phyloP scores from a whole-genome alignment of 805 yeast genomes.

The Dipodascus geniculatus region DNA sequence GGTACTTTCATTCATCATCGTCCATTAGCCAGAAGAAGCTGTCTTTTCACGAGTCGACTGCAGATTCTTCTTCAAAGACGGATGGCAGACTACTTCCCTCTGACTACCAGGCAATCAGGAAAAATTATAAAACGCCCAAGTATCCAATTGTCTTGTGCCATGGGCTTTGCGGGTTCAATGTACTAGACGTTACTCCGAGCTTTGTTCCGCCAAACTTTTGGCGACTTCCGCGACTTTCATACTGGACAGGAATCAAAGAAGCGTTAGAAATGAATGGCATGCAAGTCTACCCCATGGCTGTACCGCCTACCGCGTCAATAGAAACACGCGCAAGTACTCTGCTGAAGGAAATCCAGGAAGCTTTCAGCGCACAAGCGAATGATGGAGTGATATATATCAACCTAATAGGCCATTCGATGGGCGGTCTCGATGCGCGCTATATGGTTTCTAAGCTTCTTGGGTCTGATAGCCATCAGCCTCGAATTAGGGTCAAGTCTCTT shows the following conservation, averaged over 20 bases:
- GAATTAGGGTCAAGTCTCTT: constrained; percentile 45
- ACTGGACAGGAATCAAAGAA: constrained; percentile 72
- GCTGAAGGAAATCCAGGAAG: constrained; percentile 36
- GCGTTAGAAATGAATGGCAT: constrained; percentile 53
- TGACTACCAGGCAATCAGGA: constrained; percentile 19
- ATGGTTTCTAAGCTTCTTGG: constrained; percentile 45
- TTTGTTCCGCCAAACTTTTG: constrained; percentile 31
- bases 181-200: constrained; percentile 7
- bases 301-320: constrained; percentile 73
- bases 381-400: constrained; percentile 37
- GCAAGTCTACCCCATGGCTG: constrained; percentile 58
- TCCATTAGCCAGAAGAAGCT: background rate
- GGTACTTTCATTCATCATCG: background rate
- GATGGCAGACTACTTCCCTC: constrained; percentile 7
- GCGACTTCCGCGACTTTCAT: constrained; percentile 38
- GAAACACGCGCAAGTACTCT: constrained; percentile 52
- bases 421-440: constrained; percentile 78
- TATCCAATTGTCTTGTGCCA: constrained; percentile 75
- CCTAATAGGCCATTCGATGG: constrained; percentile 85
- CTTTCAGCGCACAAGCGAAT: background rate
- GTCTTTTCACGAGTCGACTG: background rate
- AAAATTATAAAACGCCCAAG: constrained; percentile 45
- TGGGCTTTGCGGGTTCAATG: constrained; percentile 78
- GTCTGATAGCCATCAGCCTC: constrained; percentile 15
- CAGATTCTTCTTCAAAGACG: background rate